A percentile compares a stretch with the other conserved stretches of the same genome.
Evolutionary conservation across 108 stramenopile genomes (phyloP).

Genomic region (Fistulifera pelliculosa): DNA sequence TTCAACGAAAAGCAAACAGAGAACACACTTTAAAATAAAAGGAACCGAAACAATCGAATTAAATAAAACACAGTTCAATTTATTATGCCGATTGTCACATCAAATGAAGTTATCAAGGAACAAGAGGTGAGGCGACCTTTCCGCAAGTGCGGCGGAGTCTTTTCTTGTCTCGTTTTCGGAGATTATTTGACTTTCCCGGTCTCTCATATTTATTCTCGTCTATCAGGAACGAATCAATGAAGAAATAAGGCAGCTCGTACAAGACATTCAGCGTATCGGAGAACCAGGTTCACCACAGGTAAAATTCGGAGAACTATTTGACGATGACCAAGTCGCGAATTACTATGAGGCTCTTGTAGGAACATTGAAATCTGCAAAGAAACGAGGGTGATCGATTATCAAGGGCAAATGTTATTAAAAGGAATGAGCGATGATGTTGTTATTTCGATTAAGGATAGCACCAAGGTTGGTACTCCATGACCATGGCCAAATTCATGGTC

Average conservation of each 20-base stretch:
- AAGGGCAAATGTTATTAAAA: slow-evolving; percentile 80
- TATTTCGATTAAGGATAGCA: slow-evolving; percentile 41
- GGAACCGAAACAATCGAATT: not conserved
- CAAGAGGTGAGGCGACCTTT: not conserved
- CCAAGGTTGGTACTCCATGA: no score
- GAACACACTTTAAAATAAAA: no score
- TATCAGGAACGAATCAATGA: slow-evolving; percentile 38
- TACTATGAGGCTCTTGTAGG: slow-evolving; percentile 83
- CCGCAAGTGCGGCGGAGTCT: not conserved
- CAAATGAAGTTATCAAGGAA: not conserved
- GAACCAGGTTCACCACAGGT: slow-evolving; percentile 36
- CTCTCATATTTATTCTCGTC: not conserved
- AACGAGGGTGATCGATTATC: slow-evolving; percentile 70
- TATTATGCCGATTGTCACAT: not conserved
- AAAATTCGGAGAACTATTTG: slow-evolving; percentile 71
- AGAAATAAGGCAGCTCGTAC: slow-evolving; percentile 41
- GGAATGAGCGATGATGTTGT: slow-evolving; percentile 73
- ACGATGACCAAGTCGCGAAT: slow-evolving; percentile 70
- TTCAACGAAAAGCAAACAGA: no score
- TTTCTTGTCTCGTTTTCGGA: not conserved
- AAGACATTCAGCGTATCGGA: slow-evolving; percentile 49
- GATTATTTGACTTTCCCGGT: not conserved
- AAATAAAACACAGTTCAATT: not conserved
- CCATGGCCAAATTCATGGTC: no score
- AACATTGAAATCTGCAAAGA: slow-evolving; percentile 78